Base-by-base conservation (phyloP, 2,329 filamentous ascomycete species). In the Rugonectria rugulosa region DNA sequence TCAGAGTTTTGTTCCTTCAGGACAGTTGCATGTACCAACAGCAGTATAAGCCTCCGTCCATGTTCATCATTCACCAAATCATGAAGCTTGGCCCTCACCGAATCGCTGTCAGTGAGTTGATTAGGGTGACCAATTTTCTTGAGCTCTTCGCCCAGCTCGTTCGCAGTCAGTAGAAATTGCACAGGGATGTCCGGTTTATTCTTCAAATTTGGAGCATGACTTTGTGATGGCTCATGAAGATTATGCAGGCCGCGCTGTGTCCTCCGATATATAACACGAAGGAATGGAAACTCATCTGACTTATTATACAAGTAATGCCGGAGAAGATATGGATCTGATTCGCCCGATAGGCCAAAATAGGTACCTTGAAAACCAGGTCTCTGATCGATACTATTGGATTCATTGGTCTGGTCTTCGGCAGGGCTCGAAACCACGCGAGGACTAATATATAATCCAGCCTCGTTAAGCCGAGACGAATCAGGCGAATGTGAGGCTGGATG, bases 231-330 rank as follows among this genome's bases (percentile, higher is more conserved):
- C n/a, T 20, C 9, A 20, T 21, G 6, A 20, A 23, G 9, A 2
- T 17, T 10, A 15, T n/a, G 12, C 4, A 24, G 20, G 24, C 27
- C 17, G 31, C n/a, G 40, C 20, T 31, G 24, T 20, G 19, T 26
- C 14, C 17, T 26, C 23, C 38, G 38, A 23, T 42, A 42, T 9
- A 42, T 42, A 12, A 42, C 38, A 6, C 23, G 38, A 19, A 42
- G 38, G 19, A 42, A 42, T 15, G 38, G 38, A 19, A 42, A 42
- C 12, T 42, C 38, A 4, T 42, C 38, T 19, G 38, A 21, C 7
- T 42, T 23, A 42, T 42, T 42, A 19, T 42, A 42, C 8, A 42
- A 19, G 23, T 42, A 42, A 19, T 50, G 47, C 8, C 47, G 47
- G 20, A 50, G n/a, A 2, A 50, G 20, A 27, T 34, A 43, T 8